phyloP scores from a whole-genome alignment of 1,139 yeast species.

The Protomyces inouyei region DNA sequence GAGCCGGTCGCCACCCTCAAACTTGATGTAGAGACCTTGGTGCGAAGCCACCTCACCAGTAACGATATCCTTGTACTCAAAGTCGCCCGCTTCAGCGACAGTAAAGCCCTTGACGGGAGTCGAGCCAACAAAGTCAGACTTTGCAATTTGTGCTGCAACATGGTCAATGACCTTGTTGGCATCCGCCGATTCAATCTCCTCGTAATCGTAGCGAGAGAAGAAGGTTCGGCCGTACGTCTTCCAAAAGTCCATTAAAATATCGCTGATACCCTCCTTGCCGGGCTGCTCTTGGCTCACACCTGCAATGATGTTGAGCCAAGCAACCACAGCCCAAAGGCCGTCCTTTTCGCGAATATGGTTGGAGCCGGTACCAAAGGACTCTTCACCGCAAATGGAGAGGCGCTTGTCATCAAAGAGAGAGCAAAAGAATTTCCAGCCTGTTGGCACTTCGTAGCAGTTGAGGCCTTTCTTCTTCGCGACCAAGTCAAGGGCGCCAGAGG shows the following conservation, averaged over 20 bases:
- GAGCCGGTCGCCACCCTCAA: conserved; percentile 76
- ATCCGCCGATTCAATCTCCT: conserved; percentile 68
- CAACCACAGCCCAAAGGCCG: conserved; percentile 95
- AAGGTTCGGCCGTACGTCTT: conserved; percentile 91
- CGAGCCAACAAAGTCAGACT: conserved; percentile 47
- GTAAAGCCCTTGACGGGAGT: conserved; percentile 45
- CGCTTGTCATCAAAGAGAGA: conserved; percentile 88
- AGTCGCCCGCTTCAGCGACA: conserved; percentile 76
- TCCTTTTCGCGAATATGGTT: conserved; percentile 97
- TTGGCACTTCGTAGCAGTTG: conserved; percentile 87
- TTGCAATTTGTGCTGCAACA: conserved; percentile 47
- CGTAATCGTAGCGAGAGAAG: conserved; percentile 94
- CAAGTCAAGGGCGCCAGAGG: conserved; percentile 86
- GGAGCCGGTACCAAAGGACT: conserved; percentile 96
- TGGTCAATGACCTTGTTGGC: conserved; percentile 65
- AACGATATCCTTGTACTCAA: conserved; percentile 79
- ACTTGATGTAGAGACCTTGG: conserved; percentile 85
- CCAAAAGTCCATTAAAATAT: conserved; percentile 87
- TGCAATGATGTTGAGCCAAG: conserved; percentile 94
- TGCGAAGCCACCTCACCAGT: conserved; percentile 88
- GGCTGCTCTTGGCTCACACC: conserved; percentile 54
- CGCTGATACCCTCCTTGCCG: conserved; percentile 61
- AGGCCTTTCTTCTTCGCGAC: conserved; percentile 78
- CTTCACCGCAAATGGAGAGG: conserved; percentile 96
- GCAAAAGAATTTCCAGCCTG: conserved; percentile 99